phyloP scores from a whole-genome alignment of 2,329 filamentous ascomycete genomes.

The Trichophyton benhamiae region DNA sequence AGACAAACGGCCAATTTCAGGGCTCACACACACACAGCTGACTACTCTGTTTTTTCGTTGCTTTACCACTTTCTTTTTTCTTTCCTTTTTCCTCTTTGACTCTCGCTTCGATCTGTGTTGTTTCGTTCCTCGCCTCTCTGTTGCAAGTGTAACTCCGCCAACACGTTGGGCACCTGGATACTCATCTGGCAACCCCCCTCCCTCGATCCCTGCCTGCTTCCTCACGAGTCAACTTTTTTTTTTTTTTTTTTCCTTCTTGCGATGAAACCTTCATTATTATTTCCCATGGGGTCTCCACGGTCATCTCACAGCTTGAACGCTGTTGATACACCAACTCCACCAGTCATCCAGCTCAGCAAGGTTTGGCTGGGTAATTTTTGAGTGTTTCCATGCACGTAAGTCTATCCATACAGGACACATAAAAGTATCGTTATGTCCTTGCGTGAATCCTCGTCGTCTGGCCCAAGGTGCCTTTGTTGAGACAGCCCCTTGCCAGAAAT shows the following conservation, averaged over 20 bases:
- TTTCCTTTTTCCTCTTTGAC: background rate
- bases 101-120: background rate
- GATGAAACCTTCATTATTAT: background rate
- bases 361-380: background rate
- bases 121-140: background rate
- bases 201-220: background rate
- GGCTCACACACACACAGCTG: background rate
- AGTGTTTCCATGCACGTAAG: background rate
- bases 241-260: background rate
- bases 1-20: background rate
- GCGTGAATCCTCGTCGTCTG: background rate
- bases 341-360: background rate
- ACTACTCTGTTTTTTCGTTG: background rate
- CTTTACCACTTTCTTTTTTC: background rate
- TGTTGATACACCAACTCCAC: background rate
- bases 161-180: background rate
- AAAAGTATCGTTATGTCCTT: background rate
- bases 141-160: background rate
- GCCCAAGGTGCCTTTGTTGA: background rate
- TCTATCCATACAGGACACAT: background rate
- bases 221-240: background rate
- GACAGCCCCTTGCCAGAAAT: too few species aligned
- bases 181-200: background rate
- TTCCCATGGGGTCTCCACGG: background rate
- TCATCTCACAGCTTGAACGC: slow-evolving; percentile 1